phyloP scores from a whole-genome alignment of 768 basidiomycete species.

The Serpula lacrymans region DNA sequence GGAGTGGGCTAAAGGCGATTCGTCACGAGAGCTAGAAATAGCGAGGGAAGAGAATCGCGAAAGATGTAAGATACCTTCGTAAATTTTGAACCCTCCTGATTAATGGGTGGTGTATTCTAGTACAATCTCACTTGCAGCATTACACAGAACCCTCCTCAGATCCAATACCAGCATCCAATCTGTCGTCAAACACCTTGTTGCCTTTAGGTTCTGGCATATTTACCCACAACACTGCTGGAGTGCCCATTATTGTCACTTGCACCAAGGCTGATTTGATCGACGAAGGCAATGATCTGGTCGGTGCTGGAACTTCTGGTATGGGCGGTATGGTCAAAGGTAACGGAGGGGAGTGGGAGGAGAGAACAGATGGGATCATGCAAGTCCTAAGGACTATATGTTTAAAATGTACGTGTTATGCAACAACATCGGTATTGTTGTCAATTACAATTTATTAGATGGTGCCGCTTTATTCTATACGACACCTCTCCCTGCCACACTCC shows the following conservation, averaged over 20 bases:
- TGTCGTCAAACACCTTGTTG: slow-evolving; percentile 62
- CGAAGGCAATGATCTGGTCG: slow-evolving; percentile 67
- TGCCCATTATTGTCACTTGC: slow-evolving; percentile 87
- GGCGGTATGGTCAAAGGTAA: slow-evolving; percentile 91
- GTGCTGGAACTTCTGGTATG: slow-evolving; percentile 74
- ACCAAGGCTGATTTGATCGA: slow-evolving; percentile 94
- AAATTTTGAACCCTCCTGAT: neutral
- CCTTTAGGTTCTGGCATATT: slow-evolving; percentile 85
- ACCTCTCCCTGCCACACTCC: slow-evolving; percentile 68
- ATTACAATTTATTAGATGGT: slow-evolving; percentile 59
- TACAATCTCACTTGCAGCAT: slow-evolving; percentile 86
- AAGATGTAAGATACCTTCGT: slow-evolving; percentile 51
- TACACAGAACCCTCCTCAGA: slow-evolving; percentile 80
- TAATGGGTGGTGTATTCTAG: slow-evolving; percentile 35
- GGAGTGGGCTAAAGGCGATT: slow-evolving; percentile 69
- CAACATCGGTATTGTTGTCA: neutral
- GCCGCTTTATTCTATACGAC: slow-evolving; percentile 92
- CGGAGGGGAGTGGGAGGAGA: slow-evolving; percentile 92
- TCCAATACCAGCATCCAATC: slow-evolving; percentile 57
- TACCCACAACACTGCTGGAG: slow-evolving; percentile 80
- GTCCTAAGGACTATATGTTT: slow-evolving; percentile 89
- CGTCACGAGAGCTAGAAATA: slow-evolving; percentile 68
- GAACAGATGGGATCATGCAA: slow-evolving; percentile 94
- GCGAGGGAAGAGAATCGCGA: slow-evolving; percentile 79
- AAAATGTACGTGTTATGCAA: slow-evolving; percentile 62